These are phyloP conservation scores for Taxawa tesnikishii DNA, from an alignment of 2,329 filamentous ascomycete genomes.

Conservation along the genomic window DNA sequence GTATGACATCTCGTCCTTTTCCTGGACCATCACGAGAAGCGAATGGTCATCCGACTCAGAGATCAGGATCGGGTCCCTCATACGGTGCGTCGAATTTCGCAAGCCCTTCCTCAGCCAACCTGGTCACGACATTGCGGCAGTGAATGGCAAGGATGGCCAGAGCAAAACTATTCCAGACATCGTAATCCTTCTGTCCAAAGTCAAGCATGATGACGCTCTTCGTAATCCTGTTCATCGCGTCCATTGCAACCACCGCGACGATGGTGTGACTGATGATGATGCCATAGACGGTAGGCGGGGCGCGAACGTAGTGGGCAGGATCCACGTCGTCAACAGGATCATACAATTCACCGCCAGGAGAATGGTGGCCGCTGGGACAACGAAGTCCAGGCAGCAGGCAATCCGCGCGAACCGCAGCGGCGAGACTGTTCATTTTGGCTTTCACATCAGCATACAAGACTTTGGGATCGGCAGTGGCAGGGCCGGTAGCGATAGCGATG, in stretches of 20 bases:
- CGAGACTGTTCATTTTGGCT: background rate
- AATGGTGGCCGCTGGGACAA: slow-evolving; percentile 9
- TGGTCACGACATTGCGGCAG: slow-evolving; percentile 38
- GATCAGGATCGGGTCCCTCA: no score
- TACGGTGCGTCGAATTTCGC: no score
- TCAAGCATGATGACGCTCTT: slow-evolving; percentile 41
- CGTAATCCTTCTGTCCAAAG: slow-evolving; percentile 37
- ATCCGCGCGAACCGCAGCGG: background rate
- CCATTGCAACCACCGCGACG: slow-evolving; percentile 36
- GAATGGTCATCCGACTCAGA: no score
- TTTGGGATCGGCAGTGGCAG: slow-evolving; percentile 24
- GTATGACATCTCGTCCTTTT: no score
- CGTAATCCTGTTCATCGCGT: slow-evolving; percentile 8
- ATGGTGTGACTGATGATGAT: slow-evolving; percentile 41
- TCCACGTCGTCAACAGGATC: slow-evolving; percentile 7
- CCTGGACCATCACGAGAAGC: no score
- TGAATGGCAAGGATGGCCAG: slow-evolving; percentile 44
- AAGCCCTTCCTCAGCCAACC: no score
- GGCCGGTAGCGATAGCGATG: slow-evolving; percentile 32
- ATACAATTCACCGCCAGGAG: slow-evolving; percentile 9
- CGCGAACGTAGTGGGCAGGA: slow-evolving; percentile 7
- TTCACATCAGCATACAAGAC: slow-evolving; percentile 21
- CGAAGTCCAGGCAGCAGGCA: background rate
- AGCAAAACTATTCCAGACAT: slow-evolving; percentile 49
- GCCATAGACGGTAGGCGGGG: slow-evolving; percentile 41